Conservation (phyloP, 1,284 basidiomycete species). For the Mycena citricolor region DNA sequence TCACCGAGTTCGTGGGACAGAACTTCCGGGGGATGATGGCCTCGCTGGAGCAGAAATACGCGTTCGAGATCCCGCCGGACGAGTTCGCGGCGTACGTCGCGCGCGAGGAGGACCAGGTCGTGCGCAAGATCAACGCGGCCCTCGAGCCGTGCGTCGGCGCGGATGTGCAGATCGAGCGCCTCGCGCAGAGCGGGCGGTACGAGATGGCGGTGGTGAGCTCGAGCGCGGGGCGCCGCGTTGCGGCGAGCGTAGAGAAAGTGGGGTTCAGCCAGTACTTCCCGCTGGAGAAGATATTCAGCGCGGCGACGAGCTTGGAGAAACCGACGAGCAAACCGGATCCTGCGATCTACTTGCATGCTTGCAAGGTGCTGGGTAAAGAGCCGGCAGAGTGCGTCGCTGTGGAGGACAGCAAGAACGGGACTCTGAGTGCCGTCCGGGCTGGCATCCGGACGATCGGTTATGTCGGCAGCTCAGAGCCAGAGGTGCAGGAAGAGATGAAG, state of each 20-base stretch:
- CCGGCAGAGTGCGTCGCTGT: constrained; percentile 27
- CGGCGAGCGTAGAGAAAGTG: constrained; percentile 28
- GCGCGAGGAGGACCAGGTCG: constrained; percentile 28
- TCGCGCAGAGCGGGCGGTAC: constrained; percentile 22
- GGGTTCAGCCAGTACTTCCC: constrained; percentile 27
- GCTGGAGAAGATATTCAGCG: constrained; percentile 26
- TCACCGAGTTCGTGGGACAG: constrained; percentile 30
- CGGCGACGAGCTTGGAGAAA: constrained; percentile 27
- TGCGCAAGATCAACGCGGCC: constrained; percentile 25
- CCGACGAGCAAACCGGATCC: constrained; percentile 31
- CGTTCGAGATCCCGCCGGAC: constrained; percentile 21
- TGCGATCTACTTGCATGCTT: constrained; percentile 29
- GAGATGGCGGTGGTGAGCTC: constrained; percentile 29
- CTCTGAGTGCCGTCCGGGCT: constrained; percentile 25
- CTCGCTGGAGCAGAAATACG: constrained; percentile 26
- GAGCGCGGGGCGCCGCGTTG: constrained; percentile 27
- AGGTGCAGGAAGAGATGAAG: constrained; percentile 26
- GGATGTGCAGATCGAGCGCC: constrained; percentile 20
- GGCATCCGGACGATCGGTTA: constrained; percentile 27
- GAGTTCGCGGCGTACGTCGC: constrained; percentile 26
- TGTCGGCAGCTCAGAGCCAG: constrained; percentile 27
- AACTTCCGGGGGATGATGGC: constrained; percentile 31
- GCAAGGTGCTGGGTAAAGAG: constrained; percentile 25
- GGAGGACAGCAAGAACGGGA: constrained; percentile 30
- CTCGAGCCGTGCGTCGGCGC: constrained; percentile 25